Evolutionary conservation across 257 asterid species (phyloP).

Genomic region (Solanum arcanum): DNA sequence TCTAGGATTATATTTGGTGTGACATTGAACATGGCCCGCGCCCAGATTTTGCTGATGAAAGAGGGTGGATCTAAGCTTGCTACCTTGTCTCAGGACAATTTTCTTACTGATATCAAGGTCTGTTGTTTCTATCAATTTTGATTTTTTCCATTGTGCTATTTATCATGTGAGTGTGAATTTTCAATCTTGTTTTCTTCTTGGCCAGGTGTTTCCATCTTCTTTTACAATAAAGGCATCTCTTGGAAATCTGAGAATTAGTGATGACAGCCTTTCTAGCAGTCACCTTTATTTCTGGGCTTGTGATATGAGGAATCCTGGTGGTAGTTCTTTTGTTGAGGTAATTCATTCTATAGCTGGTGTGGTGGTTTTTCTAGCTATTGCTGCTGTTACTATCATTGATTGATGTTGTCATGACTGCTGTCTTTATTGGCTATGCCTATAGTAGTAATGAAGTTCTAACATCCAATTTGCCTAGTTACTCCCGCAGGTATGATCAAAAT

Average conservation of each 20-base stretch:
- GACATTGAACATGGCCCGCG: slow-evolving; percentile 82
- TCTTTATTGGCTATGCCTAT: not conserved
- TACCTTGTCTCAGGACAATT: slow-evolving; percentile 78
- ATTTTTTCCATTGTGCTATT: not conserved
- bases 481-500: not conserved
- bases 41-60: slow-evolving; percentile 87
- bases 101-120: slow-evolving; percentile 86
- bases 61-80: slow-evolving; percentile 81
- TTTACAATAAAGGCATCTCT: slow-evolving; percentile 90
- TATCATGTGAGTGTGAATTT: not conserved
- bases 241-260: slow-evolving; percentile 92
- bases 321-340: slow-evolving; percentile 97
- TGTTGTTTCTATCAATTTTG: not conserved
- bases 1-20: slow-evolving; percentile 72
- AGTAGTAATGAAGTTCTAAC: not conserved
- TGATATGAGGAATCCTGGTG: slow-evolving; percentile 98
- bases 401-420: not conserved
- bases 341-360: not conserved
- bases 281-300: slow-evolving; percentile 97
- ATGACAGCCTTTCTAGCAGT: slow-evolving; percentile 68
- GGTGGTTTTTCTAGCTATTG: not conserved
- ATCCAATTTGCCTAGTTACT: not conserved
- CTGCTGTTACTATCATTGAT: not conserved
- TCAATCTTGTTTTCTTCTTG: not conserved
- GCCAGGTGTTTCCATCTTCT: slow-evolving; percentile 88